phyloP scores from a whole-genome alignment of 2,329 filamentous ascomycete species.

The Blastomyces gilchristii region DNA sequence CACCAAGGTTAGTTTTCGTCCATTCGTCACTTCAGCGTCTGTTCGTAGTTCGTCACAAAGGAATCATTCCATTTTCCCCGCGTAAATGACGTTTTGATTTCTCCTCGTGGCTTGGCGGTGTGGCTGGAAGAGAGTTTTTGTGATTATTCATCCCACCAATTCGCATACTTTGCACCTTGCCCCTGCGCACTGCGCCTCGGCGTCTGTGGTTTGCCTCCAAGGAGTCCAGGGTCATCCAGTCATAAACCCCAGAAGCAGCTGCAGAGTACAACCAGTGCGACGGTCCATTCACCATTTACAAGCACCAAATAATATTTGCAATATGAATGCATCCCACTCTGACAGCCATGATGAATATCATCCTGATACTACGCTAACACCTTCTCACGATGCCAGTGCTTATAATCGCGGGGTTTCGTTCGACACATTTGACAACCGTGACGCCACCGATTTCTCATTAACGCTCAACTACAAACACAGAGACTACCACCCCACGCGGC shows the following conservation, averaged over 20 bases:
- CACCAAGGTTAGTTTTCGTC: constrained; percentile 26
- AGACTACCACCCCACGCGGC: constrained; percentile 68
- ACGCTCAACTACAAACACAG: constrained; percentile 78
- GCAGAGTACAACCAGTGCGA: background rate
- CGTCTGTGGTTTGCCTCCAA: background rate
- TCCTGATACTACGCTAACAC: constrained; percentile 7
- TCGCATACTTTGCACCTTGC: background rate
- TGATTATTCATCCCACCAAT: background rate
- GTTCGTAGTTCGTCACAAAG: background rate
- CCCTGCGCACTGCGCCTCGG: constrained; percentile 8
- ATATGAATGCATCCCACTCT: background rate
- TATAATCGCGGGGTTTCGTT: constrained; percentile 63
- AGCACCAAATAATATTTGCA: background rate
- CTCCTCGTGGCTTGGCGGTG: background rate
- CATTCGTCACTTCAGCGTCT: background rate
- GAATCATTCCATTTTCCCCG: background rate
- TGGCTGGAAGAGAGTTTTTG: constrained; percentile 4
- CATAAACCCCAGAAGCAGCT: background rate
- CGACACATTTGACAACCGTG: constrained; percentile 59
- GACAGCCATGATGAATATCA: constrained; percentile 4
- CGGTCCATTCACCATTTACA: background rate
- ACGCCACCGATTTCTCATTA: constrained; percentile 61
- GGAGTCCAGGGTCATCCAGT: background rate
- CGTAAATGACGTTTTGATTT: constrained; percentile 1
- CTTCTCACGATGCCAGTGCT: constrained; percentile 35